These are phyloP conservation scores for Rhodotorula taiwanensis DNA, from an alignment of 768 basidiomycete species.

Conservation along the genomic window DNA sequence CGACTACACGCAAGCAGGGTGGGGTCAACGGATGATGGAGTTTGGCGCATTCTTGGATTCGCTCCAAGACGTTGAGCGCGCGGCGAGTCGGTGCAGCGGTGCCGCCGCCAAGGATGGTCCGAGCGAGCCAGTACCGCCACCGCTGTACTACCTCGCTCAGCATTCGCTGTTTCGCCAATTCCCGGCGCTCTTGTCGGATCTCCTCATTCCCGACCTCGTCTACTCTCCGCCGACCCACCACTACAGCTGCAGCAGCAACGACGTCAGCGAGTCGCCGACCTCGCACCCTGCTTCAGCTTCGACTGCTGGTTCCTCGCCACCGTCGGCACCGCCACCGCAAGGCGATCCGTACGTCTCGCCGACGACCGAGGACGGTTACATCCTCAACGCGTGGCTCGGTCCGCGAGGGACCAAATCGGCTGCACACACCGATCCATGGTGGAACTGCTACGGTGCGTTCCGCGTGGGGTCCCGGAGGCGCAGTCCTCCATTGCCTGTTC, in stretches of 20 bases:
- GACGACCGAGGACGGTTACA: conserved; percentile 57
- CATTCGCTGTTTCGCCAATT: conserved; percentile 80
- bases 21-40: conserved; percentile 70
- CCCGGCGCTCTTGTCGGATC: conserved; percentile 65
- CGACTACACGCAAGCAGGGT: conserved; percentile 71
- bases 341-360: conserved; percentile 58
- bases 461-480: too few relatives aligned
- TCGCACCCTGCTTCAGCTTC: too few relatives aligned
- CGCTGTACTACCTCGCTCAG: conserved; percentile 73
- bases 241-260: too few relatives aligned
- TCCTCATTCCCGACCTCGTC: conserved; percentile 80
- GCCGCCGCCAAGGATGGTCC: too few relatives aligned
- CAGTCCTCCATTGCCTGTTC: too few relatives aligned
- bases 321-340: too few relatives aligned
- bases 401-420: conserved; percentile 73
- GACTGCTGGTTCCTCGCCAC: too few relatives aligned
- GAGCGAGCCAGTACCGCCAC: too few relatives aligned
- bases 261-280: too few relatives aligned
- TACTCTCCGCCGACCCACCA: conserved; percentile 57
- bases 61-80: too few relatives aligned
- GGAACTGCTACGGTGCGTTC: conserved; percentile 78
- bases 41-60: conserved; percentile 68
- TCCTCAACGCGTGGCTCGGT: conserved; percentile 76
- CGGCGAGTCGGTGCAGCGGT: too few relatives aligned
- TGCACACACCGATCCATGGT: conserved; percentile 90